Base-by-base conservation (phyloP, 352 stramenopile species). In the Phytophthora parvispora region DNA sequence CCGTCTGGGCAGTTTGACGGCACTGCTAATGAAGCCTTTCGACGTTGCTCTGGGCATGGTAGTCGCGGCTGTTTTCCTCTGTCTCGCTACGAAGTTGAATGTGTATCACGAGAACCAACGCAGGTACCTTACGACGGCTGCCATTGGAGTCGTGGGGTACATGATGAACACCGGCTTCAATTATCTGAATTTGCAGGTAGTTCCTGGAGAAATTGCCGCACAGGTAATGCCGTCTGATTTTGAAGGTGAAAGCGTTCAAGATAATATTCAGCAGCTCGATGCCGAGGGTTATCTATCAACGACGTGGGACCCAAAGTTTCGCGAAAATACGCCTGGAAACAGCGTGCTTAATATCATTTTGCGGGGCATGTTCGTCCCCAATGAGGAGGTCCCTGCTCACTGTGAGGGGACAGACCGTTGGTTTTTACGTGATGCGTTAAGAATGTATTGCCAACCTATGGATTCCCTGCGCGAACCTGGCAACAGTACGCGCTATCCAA, bases 141-240 rank as follows among this genome's bases (percentile, higher is more conserved):
- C 22, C 6, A 56, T 68, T 51, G 61, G 61, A 4, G 29, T 63
- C 16, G 29, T 63, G 13, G 51, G 51, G 1, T 68, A 63, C 16
- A 16, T 68, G 40, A 68, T 68, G 50, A 68, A 68, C 24, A 68
- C 60, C 1, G 60, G 60, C 3, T 68, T 68, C 32, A 68, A 43
- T 12, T 54, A 50, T 2, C 38, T 68, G 18, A 68, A 68, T 18
- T 48, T 68, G 50, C 60, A 68, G 48, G 51, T 62, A 22, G 9
- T 24, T 40, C 32, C 42, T 10, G 60, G 60, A 18, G 28, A 49
- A 9, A 48, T 56, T 25, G 5, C 24, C n/a, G 50, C 60, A 2
- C 20, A 20, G 9, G 62, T 67, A n/a, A 49, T n/a, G 13, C 16
- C 40, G 1, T 47, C 27, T 1, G 60, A 68, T 13, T 51, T 68